Conservation (phyloP, 129 eudicot genomes). For the Centaurea solstitialis region DNA sequence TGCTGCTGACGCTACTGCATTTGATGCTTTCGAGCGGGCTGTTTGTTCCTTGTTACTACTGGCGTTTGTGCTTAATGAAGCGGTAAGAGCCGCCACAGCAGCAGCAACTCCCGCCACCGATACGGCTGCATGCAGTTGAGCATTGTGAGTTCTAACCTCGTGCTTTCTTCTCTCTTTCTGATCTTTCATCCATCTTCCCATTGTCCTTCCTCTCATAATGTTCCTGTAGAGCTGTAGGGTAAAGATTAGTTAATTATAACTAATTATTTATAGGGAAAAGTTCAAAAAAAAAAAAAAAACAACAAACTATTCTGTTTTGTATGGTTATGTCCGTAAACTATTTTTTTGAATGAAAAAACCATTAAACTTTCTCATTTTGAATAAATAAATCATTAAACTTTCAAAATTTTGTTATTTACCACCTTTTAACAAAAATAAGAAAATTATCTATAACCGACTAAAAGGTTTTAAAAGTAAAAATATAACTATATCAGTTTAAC, state of each 20-base stretch:
- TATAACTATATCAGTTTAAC: too few species aligned
- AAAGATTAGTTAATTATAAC: background rate
- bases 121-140: constrained; percentile 87
- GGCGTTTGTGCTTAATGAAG: constrained; percentile 43
- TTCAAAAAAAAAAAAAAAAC: too few species aligned
- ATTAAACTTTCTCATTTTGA: too few species aligned
- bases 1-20: constrained; percentile 93
- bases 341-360: too few species aligned
- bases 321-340: too few species aligned
- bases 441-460: too few species aligned
- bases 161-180: constrained; percentile 83
- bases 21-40: constrained; percentile 42
- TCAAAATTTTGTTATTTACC: too few species aligned
- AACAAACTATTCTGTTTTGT: too few species aligned
- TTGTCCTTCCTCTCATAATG: constrained; percentile 70
- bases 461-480: too few species aligned
- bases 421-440: too few species aligned
- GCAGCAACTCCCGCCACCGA: constrained; percentile 96
- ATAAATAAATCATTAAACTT: too few species aligned
- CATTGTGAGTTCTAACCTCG: constrained; percentile 76
- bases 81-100: constrained; percentile 82
- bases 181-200: constrained; percentile 85
- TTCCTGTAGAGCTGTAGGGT: constrained; percentile 56
- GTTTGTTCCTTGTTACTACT: constrained; percentile 24
- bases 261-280: background rate